phyloP scores from a whole-genome alignment of 495 filamentous ascomycete genomes.

The Hypoxylon subgilvum region DNA sequence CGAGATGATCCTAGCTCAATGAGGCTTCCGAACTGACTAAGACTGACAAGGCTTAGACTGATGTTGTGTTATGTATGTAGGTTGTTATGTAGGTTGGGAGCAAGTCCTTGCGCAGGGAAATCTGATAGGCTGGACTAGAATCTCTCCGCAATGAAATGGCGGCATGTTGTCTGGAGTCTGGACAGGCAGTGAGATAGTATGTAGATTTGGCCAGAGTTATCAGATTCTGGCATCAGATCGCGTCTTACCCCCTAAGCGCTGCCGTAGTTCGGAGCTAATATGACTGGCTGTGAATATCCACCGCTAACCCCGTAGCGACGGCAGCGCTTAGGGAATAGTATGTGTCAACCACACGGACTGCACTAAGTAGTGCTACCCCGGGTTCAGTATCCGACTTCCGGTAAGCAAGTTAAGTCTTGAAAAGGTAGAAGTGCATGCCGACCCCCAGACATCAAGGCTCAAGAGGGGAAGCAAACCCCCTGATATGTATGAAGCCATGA shows the following conservation, averaged over 20 bases:
- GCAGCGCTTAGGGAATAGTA: background rate
- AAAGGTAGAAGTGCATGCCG: background rate
- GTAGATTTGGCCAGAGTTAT: conserved; percentile 2
- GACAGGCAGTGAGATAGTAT: background rate
- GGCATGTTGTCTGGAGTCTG: conserved; percentile 18
- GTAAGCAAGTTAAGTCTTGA: conserved; percentile 4
- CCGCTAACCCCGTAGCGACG: no score
- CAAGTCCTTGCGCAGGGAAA: background rate
- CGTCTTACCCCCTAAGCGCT: conserved; percentile 11
- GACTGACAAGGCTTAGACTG: conserved; percentile 30
- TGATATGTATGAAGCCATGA: no score
- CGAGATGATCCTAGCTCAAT: conserved; percentile 27
- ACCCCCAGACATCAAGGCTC: background rate
- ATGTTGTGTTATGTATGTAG: background rate
- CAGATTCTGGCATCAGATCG: conserved; percentile 35
- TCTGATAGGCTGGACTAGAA: conserved; percentile 9
- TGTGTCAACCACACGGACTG: conserved; percentile 21
- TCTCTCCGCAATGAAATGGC: conserved; percentile 12
- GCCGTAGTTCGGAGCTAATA: background rate
- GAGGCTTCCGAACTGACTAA: conserved; percentile 30
- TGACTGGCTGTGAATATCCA: no score
- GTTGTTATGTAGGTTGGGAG: conserved; percentile 7
- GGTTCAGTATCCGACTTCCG: conserved; percentile 32
- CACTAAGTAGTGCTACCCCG: conserved; percentile 24
- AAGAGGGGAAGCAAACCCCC: background rate